Percentiles rank a stretch among this genome's conserved stretches.
Evolutionary conservation across 768 basidiomycete genomes (phyloP).

Genomic region (Pilatotrama ljubarskyi): DNA sequence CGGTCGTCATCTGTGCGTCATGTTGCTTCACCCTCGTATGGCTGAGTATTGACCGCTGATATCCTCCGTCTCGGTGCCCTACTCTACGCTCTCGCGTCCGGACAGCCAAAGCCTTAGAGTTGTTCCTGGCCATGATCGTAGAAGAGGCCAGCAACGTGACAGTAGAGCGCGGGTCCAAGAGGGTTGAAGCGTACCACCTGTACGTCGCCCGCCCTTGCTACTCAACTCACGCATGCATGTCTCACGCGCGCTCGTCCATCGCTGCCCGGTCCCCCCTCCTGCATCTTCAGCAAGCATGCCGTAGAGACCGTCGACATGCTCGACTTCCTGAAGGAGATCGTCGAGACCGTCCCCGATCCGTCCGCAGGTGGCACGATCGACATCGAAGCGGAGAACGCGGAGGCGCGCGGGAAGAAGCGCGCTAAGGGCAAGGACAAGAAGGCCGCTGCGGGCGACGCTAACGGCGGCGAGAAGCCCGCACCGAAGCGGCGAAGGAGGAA

Average conservation of each 20-base stretch:
- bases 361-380: slow-evolving; percentile 80
- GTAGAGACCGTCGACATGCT: slow-evolving; percentile 85
- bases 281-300: slow-evolving; percentile 76
- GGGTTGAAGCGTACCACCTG: slow-evolving; percentile 93
- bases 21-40: background rate
- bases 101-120: slow-evolving; percentile 89
- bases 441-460: slow-evolving; percentile 32
- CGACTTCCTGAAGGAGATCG: slow-evolving; percentile 93
- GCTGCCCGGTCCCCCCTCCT: background rate
- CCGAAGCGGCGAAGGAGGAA: slow-evolving; percentile 45
- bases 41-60: background rate
- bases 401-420: slow-evolving; percentile 56
- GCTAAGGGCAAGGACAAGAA: slow-evolving; percentile 49
- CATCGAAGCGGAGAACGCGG: slow-evolving; percentile 56
- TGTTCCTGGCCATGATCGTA: slow-evolving; percentile 84
- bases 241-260: background rate
- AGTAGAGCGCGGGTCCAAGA: slow-evolving; percentile 73
- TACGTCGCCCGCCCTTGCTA: slow-evolving; percentile 42
- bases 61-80: background rate
- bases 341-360: slow-evolving; percentile 83
- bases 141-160: slow-evolving; percentile 84
- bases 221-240: background rate
- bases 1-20: slow-evolving; percentile 90
- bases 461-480: slow-evolving; percentile 37
- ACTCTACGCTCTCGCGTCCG: background rate